Evolutionary conservation across 495 filamentous ascomycete species (phyloP).

Genomic region (Aspergillus sclerotioniger): DNA sequence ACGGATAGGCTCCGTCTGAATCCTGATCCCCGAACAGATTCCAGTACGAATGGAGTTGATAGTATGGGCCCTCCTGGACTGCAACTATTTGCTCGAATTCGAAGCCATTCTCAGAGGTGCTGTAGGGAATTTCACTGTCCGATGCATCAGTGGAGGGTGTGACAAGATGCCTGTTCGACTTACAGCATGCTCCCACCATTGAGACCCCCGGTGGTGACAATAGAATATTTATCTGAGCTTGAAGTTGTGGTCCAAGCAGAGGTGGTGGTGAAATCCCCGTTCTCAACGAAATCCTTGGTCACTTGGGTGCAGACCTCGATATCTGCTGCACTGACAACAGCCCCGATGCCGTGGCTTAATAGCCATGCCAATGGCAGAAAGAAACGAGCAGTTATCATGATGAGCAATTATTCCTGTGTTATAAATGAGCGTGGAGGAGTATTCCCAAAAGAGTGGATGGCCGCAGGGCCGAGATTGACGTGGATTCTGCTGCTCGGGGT

Average conservation of each 20-base stretch:
- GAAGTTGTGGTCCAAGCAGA: not conserved
- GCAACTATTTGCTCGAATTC: not conserved
- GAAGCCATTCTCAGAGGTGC: not conserved
- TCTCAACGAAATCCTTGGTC: not conserved
- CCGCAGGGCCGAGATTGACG: too few species aligned
- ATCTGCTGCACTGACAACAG: not conserved
- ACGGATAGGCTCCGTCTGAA: not conserved
- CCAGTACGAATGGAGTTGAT: not conserved
- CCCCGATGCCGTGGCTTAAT: not conserved
- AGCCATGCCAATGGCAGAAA: not conserved
- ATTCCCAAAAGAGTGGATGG: too few species aligned
- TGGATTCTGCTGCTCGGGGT: too few species aligned
- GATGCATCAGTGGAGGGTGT: not conserved
- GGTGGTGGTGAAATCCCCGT: not conserved
- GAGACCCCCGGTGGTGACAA: not conserved
- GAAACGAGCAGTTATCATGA: not conserved
- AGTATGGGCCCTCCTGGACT: not conserved
- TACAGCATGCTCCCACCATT: not conserved
- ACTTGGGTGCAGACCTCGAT: conserved; percentile 2
- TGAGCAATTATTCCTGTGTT: too few species aligned
- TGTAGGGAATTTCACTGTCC: not conserved
- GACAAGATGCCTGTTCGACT: not conserved
- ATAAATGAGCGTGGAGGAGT: too few species aligned
- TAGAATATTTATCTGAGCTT: not conserved
- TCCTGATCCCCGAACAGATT: not conserved